Evolutionary conservation across 2,329 filamentous ascomycete genomes (phyloP), one percentile per base, ranked within the genome.

Genomic region (Lachnellula hyalina): DNA sequence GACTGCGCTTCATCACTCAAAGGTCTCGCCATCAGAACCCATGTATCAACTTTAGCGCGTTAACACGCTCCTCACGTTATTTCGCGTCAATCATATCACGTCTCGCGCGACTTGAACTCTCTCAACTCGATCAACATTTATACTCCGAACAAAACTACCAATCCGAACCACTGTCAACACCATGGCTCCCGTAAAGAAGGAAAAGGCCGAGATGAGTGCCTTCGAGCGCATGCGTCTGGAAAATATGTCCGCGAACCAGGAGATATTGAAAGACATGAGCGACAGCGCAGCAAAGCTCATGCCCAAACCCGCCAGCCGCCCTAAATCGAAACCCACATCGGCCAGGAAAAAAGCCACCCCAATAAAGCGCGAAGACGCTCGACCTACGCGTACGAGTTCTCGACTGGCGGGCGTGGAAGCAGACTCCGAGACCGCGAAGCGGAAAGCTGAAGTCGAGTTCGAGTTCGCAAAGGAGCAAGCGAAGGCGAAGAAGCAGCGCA

Each of bases 161-260:
- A 32, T 32, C 28, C 28, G 9, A 9, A 32, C 4, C 28, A 32
- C 28, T 11, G 28, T 32, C 28, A 11, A 32, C 28, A 47, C 15
- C 69, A 82, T 84, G 79, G 70, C 78, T 1, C 68, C 74, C 1
- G 73, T 60, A 5, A 66, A 67, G 38, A 59, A 76, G 41, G 71
- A 71, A 14, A 67, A 79, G 65, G 69, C 74, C 32, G 81, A 81
- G 36, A 75, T 95, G 64, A 95, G 89, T 71, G 89, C 90, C 40
- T 96, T 96, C 71, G 92, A 96, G 76, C 85, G 86, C 65, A 85
- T 89, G 63, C 81, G 92, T 0, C 81, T 90, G 15, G 90, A 91
- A 57, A 96, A 96, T 62, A 95, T 96, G 41, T 89, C 86, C 0
- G 85, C 89, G 52, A 94, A 95, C 64, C 87, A 93, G 71, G 89